Percentiles rank a stretch among this genome's conserved stretches.
These are phyloP conservation scores for Cladosporium sp. DNA, from an alignment of 2,329 filamentous ascomycete genomes.

Conservation along the genomic window DNA sequence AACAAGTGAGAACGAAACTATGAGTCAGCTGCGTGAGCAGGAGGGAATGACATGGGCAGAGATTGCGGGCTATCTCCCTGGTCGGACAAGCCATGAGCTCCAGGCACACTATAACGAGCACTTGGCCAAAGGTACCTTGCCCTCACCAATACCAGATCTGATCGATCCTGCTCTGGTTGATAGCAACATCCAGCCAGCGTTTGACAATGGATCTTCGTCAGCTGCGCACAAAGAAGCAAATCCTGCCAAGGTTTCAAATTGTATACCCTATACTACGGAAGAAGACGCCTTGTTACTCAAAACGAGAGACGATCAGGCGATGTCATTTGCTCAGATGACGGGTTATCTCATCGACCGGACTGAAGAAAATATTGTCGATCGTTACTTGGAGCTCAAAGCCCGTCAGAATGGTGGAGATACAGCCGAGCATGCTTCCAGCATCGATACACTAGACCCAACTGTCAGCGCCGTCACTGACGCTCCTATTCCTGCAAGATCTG, in stretches of 20 bases:
- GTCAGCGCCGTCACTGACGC: neutral
- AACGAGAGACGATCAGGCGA: conserved; percentile 34
- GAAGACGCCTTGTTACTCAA: conserved; percentile 26
- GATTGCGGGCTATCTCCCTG: conserved; percentile 10
- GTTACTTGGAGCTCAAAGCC: neutral
- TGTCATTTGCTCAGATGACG: conserved; percentile 6
- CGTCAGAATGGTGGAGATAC: neutral
- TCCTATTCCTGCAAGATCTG: neutral
- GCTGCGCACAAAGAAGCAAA: neutral
- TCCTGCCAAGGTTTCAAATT: no score
- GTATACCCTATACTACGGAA: no score
- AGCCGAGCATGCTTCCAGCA: neutral
- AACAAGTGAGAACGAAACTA: conserved; percentile 21
- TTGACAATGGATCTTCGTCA: neutral
- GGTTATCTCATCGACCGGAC: neutral
- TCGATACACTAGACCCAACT: neutral
- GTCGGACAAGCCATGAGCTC: neutral
- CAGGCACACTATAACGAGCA: neutral
- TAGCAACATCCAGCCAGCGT: neutral
- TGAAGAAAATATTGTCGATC: neutral
- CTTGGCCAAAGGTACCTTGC: neutral
- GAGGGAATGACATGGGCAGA: conserved; percentile 20
- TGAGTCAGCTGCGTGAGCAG: conserved; percentile 38
- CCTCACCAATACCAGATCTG: neutral
- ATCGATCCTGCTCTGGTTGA: neutral